Base-by-base conservation (phyloP, 2,329 filamentous ascomycete genomes). In the Claviceps sp. region DNA sequence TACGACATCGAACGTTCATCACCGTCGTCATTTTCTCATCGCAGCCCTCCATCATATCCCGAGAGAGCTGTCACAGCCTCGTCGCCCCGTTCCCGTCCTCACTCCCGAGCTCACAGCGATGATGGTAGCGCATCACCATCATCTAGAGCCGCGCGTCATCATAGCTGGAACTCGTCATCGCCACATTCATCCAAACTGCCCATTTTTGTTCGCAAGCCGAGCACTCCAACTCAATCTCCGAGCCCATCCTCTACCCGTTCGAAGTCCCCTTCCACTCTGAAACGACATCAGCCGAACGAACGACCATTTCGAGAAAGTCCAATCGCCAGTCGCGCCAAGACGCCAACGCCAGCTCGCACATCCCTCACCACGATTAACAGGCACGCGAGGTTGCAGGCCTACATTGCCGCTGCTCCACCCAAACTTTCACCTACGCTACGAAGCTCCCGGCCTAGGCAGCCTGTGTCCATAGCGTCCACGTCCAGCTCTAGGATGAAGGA, bases 361-460 rank as follows among this genome's bases (percentile, higher is more conserved):
- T 62, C 61, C n/a, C 63, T 67, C 9, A 72, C 71, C 23, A 64
- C 73, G 26, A 76, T 72, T 55, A 78, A 73, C 59, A 78, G 73
- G 59, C 81, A 74, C 59, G 69, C 74, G 45, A 76, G 79, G 49
- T 73, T 93, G 13, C 82, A 85, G 58, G 86, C 86, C 40, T 87
- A 86, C 63, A 86, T 93, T 57, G 78, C 84, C 52, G 73, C 79
- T 37, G 80, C 86, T 44, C 74, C 76, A 17, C 79, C 86, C 0
- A 88, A 86, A 62, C 76, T 83, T 37, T 94, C 89, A 1, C 88
- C 88, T 3, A 80, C 84, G 9, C 70, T 95, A 47, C 80, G 88
- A 61, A 93, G 86, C 61, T 93, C 88, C 43, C 77, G 87, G 43
- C 86, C 87, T n/a, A 77, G 88, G 49, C 83, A 88, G 61, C 83